Evolutionary conservation across 2,329 filamentous ascomycete species (phyloP).

Genomic region (Alternaria conjuncta): DNA sequence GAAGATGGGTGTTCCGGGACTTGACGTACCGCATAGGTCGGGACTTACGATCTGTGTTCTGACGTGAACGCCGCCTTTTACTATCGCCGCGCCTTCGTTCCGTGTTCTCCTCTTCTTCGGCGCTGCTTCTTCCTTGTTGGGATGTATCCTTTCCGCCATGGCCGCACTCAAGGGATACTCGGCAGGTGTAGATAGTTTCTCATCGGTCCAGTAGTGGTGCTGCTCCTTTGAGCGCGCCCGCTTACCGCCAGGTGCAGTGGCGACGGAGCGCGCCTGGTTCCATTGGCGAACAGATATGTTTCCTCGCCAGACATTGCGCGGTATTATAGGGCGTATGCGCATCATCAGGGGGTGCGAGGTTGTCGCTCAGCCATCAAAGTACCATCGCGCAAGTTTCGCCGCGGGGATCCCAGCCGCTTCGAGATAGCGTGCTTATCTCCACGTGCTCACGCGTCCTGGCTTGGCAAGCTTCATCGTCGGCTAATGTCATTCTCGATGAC

Average conservation of each 20-base stretch:
- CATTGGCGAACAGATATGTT: neutral
- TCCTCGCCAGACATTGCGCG: constrained; percentile 9
- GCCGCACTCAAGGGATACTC: constrained; percentile 22
- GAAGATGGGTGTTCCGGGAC: constrained; percentile 13
- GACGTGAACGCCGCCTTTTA: constrained; percentile 11
- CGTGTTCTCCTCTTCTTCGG: constrained; percentile 1
- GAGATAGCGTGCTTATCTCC: constrained; percentile 8
- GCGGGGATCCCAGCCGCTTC: constrained; percentile 9
- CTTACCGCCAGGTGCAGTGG: neutral
- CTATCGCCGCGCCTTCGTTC: neutral
- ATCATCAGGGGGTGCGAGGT: constrained; percentile 22
- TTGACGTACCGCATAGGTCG: constrained; percentile 53
- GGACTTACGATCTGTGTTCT: constrained; percentile 52
- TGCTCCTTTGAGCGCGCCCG: neutral
- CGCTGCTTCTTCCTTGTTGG: constrained; percentile 6
- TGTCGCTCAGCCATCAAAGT: neutral
- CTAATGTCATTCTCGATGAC: neutral
- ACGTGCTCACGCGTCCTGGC: constrained; percentile 14
- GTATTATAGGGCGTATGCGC: constrained; percentile 20
- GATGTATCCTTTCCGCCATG: constrained; percentile 16
- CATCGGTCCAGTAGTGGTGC: constrained; percentile 15
- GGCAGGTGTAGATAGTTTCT: constrained; percentile 19
- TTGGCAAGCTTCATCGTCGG: neutral
- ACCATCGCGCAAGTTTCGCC: constrained; percentile 1
- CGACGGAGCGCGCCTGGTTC: constrained; percentile 10